A percentile compares a stretch with the other conserved stretches of the same genome.
phyloP scores from a whole-genome alignment of 805 yeast species.

The Candida boidinii region DNA sequence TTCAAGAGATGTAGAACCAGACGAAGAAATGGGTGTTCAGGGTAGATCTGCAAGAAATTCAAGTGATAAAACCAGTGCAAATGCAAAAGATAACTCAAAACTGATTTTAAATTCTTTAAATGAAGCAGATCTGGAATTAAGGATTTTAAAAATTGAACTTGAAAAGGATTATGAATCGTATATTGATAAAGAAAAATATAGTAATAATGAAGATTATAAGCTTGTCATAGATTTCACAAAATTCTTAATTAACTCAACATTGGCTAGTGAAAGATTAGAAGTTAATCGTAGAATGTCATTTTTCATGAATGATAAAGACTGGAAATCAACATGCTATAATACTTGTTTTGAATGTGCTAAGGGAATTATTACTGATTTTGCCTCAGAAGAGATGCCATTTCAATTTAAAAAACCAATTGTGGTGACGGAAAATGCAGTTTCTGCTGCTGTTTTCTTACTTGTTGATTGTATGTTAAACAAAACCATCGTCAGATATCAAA shows the following conservation, averaged over 20 bases:
- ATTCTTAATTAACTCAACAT: slow-evolving; percentile 9
- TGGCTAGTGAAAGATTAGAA: slow-evolving; percentile 18
- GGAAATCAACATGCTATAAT: slow-evolving; percentile 14
- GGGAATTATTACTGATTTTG: slow-evolving; percentile 9
- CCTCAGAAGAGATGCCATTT: slow-evolving; percentile 9
- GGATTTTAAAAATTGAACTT: slow-evolving; percentile 14
- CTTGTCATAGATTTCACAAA: slow-evolving; percentile 9
- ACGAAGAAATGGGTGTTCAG: slow-evolving; percentile 7
- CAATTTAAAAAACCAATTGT: slow-evolving; percentile 16
- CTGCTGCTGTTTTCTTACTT: slow-evolving; percentile 19
- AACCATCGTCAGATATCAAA: slow-evolving; percentile 10
- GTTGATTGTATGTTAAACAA: slow-evolving; percentile 20
- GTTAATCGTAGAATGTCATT: slow-evolving; percentile 21
- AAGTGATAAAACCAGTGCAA: too few species aligned
- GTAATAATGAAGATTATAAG: slow-evolving; percentile 7
- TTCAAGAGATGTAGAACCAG: slow-evolving; percentile 13
- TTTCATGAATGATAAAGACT: slow-evolving; percentile 15
- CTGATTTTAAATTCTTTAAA: slow-evolving; percentile 10
- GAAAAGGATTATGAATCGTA: slow-evolving; percentile 12
- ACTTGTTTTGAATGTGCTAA: slow-evolving; percentile 16
- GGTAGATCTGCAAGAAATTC: too few species aligned
- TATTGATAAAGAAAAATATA: slow-evolving; percentile 11
- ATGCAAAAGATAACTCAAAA: too few species aligned
- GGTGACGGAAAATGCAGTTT: slow-evolving; percentile 16
- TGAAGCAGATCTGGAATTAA: slow-evolving; percentile 18